A percentile compares a stretch with the other conserved stretches of the same genome.
These are phyloP conservation scores for Stentor coeruleus DNA, from an alignment of 73 alveolate genomes.

Conservation along the genomic window DNA sequence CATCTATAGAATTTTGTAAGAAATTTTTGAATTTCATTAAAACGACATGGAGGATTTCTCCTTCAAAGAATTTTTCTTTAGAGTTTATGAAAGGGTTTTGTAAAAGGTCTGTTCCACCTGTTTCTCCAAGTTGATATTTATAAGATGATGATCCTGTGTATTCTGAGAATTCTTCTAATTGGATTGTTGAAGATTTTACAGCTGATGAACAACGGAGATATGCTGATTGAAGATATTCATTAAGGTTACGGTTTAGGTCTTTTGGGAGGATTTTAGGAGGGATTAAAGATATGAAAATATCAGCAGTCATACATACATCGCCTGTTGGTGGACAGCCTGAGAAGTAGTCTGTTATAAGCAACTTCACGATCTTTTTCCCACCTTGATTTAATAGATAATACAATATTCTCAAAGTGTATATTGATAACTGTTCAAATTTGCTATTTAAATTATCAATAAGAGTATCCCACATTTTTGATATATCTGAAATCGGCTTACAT, in stretches of 20 bases:
- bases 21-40: slow-evolving; percentile 7
- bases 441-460: neutral
- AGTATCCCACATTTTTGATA: slow-evolving; percentile 13
- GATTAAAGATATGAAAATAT: neutral
- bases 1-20: neutral
- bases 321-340: slow-evolving; percentile 19
- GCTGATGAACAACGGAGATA: neutral
- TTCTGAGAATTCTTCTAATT: slow-evolving; percentile 1
- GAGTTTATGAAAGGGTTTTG: neutral
- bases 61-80: neutral
- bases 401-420: neutral
- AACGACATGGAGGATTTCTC: slow-evolving; percentile 6
- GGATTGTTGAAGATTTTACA: neutral
- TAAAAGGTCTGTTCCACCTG: neutral
- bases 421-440: neutral
- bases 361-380: neutral
- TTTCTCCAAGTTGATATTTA: neutral
- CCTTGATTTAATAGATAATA: neutral
- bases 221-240: neutral
- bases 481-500: slow-evolving; percentile 13
- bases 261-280: neutral
- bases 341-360: slow-evolving; percentile 12
- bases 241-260: neutral
- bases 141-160: neutral
- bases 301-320: neutral